Percentiles rank a stretch among this genome's conserved stretches.
These are phyloP conservation scores for Pestalotiopsis sp. DNA, from an alignment of 2,329 filamentous ascomycete species.

Conservation along the genomic window DNA sequence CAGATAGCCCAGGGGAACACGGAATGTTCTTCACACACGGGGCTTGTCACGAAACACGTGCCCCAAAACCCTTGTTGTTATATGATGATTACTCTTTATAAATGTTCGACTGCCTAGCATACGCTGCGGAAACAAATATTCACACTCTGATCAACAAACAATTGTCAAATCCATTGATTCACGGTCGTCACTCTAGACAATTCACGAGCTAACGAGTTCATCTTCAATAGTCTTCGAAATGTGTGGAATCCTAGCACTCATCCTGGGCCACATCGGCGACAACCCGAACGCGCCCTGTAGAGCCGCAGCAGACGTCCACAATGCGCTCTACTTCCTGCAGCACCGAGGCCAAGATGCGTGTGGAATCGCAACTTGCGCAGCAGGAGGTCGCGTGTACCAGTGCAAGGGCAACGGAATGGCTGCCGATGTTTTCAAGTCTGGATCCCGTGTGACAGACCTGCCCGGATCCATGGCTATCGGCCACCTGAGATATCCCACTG, in stretches of 20 bases:
- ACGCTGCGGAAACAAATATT: constrained; percentile 13
- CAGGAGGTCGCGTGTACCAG: constrained; percentile 71
- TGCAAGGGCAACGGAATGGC: constrained; percentile 80
- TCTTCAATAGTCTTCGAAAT: constrained; percentile 7
- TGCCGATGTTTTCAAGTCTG: constrained; percentile 69
- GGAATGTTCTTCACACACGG: not conserved
- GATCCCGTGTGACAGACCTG: constrained; percentile 66
- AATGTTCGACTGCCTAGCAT: constrained; percentile 17
- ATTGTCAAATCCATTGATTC: not conserved
- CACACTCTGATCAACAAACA: constrained; percentile 9
- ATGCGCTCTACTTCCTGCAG: constrained; percentile 60
- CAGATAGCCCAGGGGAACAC: not conserved
- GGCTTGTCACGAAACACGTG: not conserved
- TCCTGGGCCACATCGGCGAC: constrained; percentile 46
- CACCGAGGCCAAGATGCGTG: constrained; percentile 43
- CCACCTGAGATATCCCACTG: constrained; percentile 12
- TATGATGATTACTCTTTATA: constrained; percentile 14
- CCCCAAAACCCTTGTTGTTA: not conserved
- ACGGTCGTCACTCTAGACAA: too few relatives aligned
- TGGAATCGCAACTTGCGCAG: constrained; percentile 72
- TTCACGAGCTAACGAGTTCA: not conserved
- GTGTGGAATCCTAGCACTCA: constrained; percentile 60
- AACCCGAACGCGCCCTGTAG: constrained; percentile 22
- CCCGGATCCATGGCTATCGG: constrained; percentile 69
- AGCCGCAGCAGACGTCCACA: constrained; percentile 55